These are phyloP conservation scores for Heimioporus retisporus DNA, from an alignment of 1,284 basidiomycete species.

Conservation along the genomic window DNA sequence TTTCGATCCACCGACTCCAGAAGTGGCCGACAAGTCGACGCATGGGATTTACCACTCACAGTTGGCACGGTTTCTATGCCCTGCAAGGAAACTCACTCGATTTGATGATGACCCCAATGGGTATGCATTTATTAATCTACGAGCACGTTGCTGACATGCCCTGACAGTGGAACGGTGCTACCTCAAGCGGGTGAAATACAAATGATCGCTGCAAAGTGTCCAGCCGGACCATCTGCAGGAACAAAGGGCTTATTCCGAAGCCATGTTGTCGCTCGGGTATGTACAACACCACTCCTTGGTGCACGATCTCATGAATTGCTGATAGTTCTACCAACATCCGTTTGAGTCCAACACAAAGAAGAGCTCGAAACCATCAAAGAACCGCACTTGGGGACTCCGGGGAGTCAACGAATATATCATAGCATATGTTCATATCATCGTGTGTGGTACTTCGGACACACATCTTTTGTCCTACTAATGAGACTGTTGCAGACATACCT, in stretches of 20 bases:
- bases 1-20: slow-evolving; percentile 3
- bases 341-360: neutral
- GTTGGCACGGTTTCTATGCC: slow-evolving; percentile 1
- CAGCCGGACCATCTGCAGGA: neutral
- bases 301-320: neutral
- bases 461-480: neutral
- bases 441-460: neutral
- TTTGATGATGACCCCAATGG: neutral
- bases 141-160: too few species aligned
- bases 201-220: slow-evolving; percentile 1
- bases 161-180: neutral
- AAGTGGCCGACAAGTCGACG: slow-evolving; percentile 5
- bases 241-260: neutral
- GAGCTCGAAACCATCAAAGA: neutral
- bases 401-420: neutral
- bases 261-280: neutral
- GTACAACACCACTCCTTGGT: neutral
- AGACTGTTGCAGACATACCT: neutral
- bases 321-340: slow-evolving; percentile 2
- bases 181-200: neutral
- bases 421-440: slow-evolving; percentile 3
- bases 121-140: neutral
- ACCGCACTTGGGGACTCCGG: neutral
- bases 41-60: slow-evolving; percentile 4
- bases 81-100: neutral